A percentile compares a stretch with the other conserved stretches of the same genome.
Conservation (phyloP, 495 filamentous ascomycete species). For the Hyphodiscus hymeniophilus region DNA sequence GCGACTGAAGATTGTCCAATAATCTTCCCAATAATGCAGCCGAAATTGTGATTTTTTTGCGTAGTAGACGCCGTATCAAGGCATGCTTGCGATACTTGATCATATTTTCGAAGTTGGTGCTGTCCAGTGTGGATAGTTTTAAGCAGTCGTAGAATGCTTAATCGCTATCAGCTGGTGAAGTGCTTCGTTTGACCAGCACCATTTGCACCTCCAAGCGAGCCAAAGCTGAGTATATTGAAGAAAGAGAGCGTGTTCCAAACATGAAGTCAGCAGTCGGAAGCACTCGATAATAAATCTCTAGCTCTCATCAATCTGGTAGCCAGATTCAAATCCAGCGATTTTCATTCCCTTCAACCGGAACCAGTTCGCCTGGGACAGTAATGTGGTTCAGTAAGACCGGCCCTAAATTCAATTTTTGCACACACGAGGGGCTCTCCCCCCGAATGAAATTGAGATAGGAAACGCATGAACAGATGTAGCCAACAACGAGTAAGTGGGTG, state of each 20-base stretch:
- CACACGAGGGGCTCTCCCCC: no score
- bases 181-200: slow-evolving; percentile 46
- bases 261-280: background rate
- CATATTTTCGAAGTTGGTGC: slow-evolving; percentile 42
- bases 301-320: slow-evolving; percentile 33
- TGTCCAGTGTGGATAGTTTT: slow-evolving; percentile 33
- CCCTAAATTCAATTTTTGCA: no score
- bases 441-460: no score
- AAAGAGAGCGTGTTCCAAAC: slow-evolving; percentile 29
- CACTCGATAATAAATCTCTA: background rate
- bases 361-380: no score
- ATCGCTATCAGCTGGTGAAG: slow-evolving; percentile 38
- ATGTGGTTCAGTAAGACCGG: no score
- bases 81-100: slow-evolving; percentile 49
- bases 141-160: slow-evolving; percentile 49
- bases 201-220: slow-evolving; percentile 24
- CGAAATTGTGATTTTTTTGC: slow-evolving; percentile 56
- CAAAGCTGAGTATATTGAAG: slow-evolving; percentile 27
- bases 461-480: no score
- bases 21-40: slow-evolving; percentile 48
- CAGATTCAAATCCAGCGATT: slow-evolving; percentile 42
- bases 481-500: no score
- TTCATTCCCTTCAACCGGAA: slow-evolving; percentile 24
- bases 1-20: slow-evolving; percentile 47
- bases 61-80: slow-evolving; percentile 46